A percentile compares a stretch with the other conserved stretches of the same genome.
Conservation (phyloP, 139 green algal species). For the Closterium sp. region DNA sequence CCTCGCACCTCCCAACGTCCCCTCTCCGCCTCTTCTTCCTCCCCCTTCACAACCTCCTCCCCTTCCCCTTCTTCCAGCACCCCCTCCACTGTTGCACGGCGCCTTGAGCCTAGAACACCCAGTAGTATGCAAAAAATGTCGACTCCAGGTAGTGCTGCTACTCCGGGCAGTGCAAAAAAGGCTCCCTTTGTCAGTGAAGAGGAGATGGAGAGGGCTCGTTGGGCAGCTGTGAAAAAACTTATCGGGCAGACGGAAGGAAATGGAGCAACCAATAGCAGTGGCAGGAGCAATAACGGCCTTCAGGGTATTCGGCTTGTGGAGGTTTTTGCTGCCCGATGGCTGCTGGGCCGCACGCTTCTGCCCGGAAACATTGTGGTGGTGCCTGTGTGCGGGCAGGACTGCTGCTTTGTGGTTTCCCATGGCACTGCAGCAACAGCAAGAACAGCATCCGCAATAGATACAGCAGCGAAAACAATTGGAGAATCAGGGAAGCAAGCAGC, state of each 20-base stretch:
- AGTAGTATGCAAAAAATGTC: neutral
- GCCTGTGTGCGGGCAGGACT: constrained; percentile 26
- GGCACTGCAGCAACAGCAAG: neutral
- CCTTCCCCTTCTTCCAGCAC: neutral
- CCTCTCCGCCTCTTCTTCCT: neutral
- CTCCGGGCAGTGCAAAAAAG: neutral
- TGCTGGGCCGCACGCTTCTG: constrained; percentile 9
- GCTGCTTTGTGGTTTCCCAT: neutral
- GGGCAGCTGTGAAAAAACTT: neutral
- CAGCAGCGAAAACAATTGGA: neutral
- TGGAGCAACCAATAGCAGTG: neutral
- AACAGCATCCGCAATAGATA: neutral
- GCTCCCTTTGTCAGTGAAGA: neutral
- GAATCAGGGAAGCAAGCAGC: neutral
- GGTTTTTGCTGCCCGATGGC: neutral
- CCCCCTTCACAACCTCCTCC: neutral
- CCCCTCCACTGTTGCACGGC: neutral
- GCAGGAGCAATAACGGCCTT: neutral
- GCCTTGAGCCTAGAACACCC: neutral
- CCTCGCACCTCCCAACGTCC: neutral
- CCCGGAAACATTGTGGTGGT: constrained; percentile 19
- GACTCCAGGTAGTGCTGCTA: neutral
- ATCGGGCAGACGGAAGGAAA: neutral
- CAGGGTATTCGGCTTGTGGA: neutral
- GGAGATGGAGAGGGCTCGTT: neutral